phyloP scores from a whole-genome alignment of 2,329 filamentous ascomycete genomes.

The Apiospora koreana region DNA sequence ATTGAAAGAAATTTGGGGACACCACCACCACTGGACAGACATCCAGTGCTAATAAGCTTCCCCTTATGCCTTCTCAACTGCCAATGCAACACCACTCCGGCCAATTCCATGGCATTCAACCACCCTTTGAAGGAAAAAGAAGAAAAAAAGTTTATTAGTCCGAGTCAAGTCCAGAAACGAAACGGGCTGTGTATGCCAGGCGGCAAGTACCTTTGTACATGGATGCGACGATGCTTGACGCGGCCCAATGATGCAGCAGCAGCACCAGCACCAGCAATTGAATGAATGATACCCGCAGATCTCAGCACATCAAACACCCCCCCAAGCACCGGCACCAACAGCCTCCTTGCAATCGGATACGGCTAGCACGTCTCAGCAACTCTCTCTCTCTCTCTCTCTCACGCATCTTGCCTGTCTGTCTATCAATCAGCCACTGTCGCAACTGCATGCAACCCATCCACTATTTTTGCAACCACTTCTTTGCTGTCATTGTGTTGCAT shows the following conservation, averaged over 20 bases:
- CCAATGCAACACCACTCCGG: too few relatives aligned
- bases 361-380: background rate
- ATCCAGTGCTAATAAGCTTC: too few relatives aligned
- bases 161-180: background rate
- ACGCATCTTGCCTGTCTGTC: background rate
- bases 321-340: background rate
- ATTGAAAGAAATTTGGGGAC: too few relatives aligned
- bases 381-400: background rate
- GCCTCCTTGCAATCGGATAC: background rate
- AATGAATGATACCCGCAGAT: background rate
- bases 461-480: too few relatives aligned
- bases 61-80: too few relatives aligned
- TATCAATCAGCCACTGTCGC: background rate
- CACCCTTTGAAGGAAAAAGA: too few relatives aligned
- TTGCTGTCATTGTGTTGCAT: too few relatives aligned
- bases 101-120: too few relatives aligned
- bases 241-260: too few relatives aligned
- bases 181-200: background rate
- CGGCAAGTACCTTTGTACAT: background rate
- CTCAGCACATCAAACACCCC: slow-evolving; percentile 1
- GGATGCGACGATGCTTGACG: too few relatives aligned
- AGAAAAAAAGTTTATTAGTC: background rate
- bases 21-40: too few relatives aligned
- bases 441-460: background rate
- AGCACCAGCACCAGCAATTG: background rate